These are phyloP conservation scores for Tetrahymena elliotti DNA, from an alignment of 73 alveolate species.

Conservation along the genomic window DNA sequence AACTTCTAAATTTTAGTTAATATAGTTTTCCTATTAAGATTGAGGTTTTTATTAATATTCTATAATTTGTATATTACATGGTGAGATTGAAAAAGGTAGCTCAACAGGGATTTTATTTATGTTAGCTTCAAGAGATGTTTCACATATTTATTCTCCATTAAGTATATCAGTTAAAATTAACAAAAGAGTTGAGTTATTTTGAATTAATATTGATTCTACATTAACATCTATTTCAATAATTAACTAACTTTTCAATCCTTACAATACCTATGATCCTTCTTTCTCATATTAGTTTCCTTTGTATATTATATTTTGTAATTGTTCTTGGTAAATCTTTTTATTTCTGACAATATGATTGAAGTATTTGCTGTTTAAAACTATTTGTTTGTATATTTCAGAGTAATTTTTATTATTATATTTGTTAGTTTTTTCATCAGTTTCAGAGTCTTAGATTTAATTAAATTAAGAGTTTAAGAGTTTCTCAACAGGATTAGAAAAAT, in stretches of 20 bases:
- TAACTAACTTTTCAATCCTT: background rate
- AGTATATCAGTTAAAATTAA: background rate
- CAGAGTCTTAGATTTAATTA: background rate
- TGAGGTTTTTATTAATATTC: background rate
- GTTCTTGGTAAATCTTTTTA: background rate
- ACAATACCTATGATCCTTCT: background rate
- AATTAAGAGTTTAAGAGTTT: background rate
- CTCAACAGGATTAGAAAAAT: background rate
- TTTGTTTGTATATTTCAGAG: background rate
- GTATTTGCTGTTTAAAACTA: background rate
- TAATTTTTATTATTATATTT: background rate
- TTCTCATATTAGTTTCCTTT: background rate
- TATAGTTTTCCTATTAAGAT: background rate
- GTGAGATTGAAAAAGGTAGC: background rate
- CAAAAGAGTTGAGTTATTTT: background rate
- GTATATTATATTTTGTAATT: background rate
- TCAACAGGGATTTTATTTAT: background rate
- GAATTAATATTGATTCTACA: background rate
- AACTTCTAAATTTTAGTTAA: background rate
- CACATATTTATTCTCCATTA: background rate
- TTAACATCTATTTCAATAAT: background rate
- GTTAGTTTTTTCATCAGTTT: background rate
- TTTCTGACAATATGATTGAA: background rate
- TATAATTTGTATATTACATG: background rate
- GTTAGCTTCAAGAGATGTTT: background rate